Evolutionary conservation across 73 alveolate species (phyloP), one percentile per base, ranked within the genome.

Genomic region (Paramecium primaurelia): DNA sequence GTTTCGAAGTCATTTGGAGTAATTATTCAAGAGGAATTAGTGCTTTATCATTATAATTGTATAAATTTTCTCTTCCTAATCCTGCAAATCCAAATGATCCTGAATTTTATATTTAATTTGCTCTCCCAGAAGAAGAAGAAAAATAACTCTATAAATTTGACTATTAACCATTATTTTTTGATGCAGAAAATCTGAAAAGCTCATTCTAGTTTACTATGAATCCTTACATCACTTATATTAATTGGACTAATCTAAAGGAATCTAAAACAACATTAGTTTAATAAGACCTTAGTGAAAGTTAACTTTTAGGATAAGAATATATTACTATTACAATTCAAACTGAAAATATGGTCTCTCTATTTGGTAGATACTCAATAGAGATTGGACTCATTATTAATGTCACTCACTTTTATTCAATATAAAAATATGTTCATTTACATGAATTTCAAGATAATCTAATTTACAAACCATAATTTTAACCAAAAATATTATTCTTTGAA

Each of bases 11-110:
- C 9, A 20, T 75, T 37, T 75, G 88, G 88, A 75, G 88, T 36
- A 75, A 75, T 75, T 75, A 75, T 40, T 32, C 88, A n/a, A 75
- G 36, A 75, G 88, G 88, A 75, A 75, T 75, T 18, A 40, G 49
- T 75, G 88, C 38, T 16, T 45, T 75, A 37, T 40, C 42, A 36
- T 22, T 16, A 18, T 37, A 4, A 40, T 11, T 32, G 8, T 75
- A 75, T 20, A 75, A 40, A 34, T 36, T 14, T 54, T 54, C 69
- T 18, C 69, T 54, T n/a, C 69, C 69, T 37, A 45, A 40, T 75
- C 42, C 38, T 36, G 0, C n/a, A 32, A 42, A 75, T 75, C 88
- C 88, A 12, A 75, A 75, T 75, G 49, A 75, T 38, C 42, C 59
- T 34, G 37, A 11, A 75, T 32, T n/a, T 37, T 75, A 75, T 7